A percentile compares a stretch with the other conserved stretches of the same genome.
Conservation (phyloP, 176 grass and related monocot species). For the bread wheat (Triticum aestivum) region IWGSC_CS_RefSeq_v2.1 NC_057809.1:376862833-376863332, state of each 20-base stretch:
- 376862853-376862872: neutral
- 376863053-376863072: neutral
- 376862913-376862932: neutral
- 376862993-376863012: neutral
- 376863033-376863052: neutral
- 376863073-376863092: conserved; percentile 5
- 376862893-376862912: neutral
- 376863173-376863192: conserved; percentile 95
- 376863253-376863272: conserved; percentile 54
- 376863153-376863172: conserved; percentile 73
- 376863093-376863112: neutral
- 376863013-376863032: neutral
- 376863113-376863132: conserved; percentile 24
- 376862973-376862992: neutral
- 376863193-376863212: conserved; percentile 92
- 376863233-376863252: conserved; percentile 84
- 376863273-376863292: neutral
- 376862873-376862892: neutral
- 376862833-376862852: conserved; percentile 5
- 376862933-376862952: neutral
- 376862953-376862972: conserved; percentile 1
- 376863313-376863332: conserved; percentile 21
- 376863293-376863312: neutral
- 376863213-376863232: conserved; percentile 80
- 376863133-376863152: conserved; percentile 54